These are phyloP conservation scores for Apiotrichum gracile DNA, from an alignment of 1,284 basidiomycete genomes.

Conservation along the genomic window DNA sequence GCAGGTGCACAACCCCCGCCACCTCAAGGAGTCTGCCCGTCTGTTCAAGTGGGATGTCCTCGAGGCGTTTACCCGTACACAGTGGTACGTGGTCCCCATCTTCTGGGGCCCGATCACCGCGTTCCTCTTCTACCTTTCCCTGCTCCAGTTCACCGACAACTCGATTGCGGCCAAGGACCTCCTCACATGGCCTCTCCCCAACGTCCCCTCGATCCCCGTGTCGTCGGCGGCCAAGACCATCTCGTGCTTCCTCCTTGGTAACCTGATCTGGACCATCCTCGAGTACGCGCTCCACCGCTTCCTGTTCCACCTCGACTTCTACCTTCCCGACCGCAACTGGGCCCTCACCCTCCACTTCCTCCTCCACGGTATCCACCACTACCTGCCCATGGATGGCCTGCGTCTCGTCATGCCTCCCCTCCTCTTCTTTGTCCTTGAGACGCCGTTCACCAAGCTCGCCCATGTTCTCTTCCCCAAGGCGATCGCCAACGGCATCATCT, in stretches of 20 bases:
- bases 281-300: constrained; percentile 96
- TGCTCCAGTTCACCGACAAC: constrained; percentile 67
- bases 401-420: constrained; percentile 96
- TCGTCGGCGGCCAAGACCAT: constrained; percentile 49
- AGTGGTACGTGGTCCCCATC: constrained; percentile 90
- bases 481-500: constrained; percentile 87
- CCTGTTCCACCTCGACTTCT: constrained; percentile 93
- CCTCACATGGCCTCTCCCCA: constrained; percentile 23
- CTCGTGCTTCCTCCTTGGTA: constrained; percentile 70
- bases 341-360: constrained; percentile 87
- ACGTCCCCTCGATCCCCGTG: constrained; percentile 27
- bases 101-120: constrained; percentile 85
- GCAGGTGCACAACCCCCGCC: constrained; percentile 94
- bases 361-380: constrained; percentile 95
- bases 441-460: constrained; percentile 83
- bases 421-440: constrained; percentile 71
- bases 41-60: constrained; percentile 67
- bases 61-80: constrained; percentile 80
- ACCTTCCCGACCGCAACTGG: constrained; percentile 73
- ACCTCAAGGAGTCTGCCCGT: constrained; percentile 76
- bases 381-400: constrained; percentile 91
- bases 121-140: constrained; percentile 73
- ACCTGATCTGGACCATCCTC: constrained; percentile 88
- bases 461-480: constrained; percentile 75
- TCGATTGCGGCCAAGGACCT: constrained; percentile 32